Conservation (phyloP, 805 yeast species). For the Nematodospora valgi region DNA sequence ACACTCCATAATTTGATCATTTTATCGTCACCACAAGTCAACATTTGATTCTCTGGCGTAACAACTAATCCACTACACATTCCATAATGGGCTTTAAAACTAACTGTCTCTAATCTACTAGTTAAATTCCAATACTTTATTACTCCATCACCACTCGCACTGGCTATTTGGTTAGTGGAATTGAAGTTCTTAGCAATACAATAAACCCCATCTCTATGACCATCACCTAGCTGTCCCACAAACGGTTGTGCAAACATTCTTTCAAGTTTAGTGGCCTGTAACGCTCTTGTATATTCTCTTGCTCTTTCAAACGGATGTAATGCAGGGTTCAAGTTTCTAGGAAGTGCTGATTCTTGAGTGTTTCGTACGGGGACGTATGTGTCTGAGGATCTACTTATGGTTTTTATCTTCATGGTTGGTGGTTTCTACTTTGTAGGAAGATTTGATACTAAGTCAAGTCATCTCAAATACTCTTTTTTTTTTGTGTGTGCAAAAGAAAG, state of each 20-base stretch:
- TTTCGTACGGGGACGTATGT: slow-evolving; percentile 89
- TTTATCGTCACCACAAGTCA: slow-evolving; percentile 90
- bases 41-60: slow-evolving; percentile 55
- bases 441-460: too few relatives aligned
- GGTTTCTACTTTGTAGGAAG: too few relatives aligned
- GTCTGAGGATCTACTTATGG: slow-evolving; percentile 86
- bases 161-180: slow-evolving; percentile 70
- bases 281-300: slow-evolving; percentile 90
- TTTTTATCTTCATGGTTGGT: slow-evolving; percentile 70
- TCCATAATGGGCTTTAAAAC: slow-evolving; percentile 87
- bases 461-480: too few relatives aligned
- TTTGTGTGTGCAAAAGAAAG: too few relatives aligned
- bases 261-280: slow-evolving; percentile 92
- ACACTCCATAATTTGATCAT: slow-evolving; percentile 88
- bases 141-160: slow-evolving; percentile 94
- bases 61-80: slow-evolving; percentile 80
- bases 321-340: slow-evolving; percentile 89
- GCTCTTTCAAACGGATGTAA: slow-evolving; percentile 97
- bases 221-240: slow-evolving; percentile 89
- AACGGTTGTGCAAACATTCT: slow-evolving; percentile 98
- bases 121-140: slow-evolving; percentile 92
- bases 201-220: slow-evolving; percentile 94
- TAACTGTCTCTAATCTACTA: slow-evolving; percentile 66
- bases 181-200: slow-evolving; percentile 75
- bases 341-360: slow-evolving; percentile 81